phyloP scores from a whole-genome alignment of 1,284 basidiomycete genomes.

The Athelia sp. region DNA sequence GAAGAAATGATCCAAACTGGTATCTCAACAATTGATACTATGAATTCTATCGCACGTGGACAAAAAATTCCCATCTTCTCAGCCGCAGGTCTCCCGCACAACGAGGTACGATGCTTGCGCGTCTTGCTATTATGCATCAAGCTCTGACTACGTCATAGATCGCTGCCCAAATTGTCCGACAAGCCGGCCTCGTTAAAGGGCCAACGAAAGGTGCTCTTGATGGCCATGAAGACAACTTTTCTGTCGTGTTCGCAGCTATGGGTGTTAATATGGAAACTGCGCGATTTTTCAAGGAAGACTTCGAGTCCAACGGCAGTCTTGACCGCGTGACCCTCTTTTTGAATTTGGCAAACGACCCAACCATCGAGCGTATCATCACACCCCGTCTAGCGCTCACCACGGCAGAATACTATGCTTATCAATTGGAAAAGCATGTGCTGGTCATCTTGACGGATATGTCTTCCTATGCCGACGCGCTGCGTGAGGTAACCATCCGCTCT shows the following conservation, averaged over 20 bases:
- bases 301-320: conserved; percentile 97
- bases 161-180: conserved; percentile 99
- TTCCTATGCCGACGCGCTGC: conserved; percentile 95
- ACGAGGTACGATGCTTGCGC: conserved; percentile 62
- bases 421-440: conserved; percentile 98
- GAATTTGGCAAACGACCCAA: conserved; percentile 99
- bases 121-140: not conserved
- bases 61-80: conserved; percentile 99
- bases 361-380: conserved; percentile 99
- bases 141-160: conserved; percentile 52
- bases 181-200: conserved; percentile 94
- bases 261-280: conserved; percentile 99
- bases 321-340: conserved; percentile 98
- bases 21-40: conserved; percentile 97
- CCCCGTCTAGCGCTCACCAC: conserved; percentile 97
- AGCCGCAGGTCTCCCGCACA: conserved; percentile 97
- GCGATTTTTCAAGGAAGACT: conserved; percentile 99
- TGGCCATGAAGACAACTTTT: conserved; percentile 99
- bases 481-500: conserved; percentile 58
- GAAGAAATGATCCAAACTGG: conserved; percentile 99
- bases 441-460: conserved; percentile 99
- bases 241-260: conserved; percentile 99
- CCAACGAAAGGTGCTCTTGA: conserved; percentile 97
- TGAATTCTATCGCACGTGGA: conserved; percentile 99
- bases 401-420: conserved; percentile 99